phyloP scores from a whole-genome alignment of 129 eudicot genomes.

The Daucus carota region DNA sequence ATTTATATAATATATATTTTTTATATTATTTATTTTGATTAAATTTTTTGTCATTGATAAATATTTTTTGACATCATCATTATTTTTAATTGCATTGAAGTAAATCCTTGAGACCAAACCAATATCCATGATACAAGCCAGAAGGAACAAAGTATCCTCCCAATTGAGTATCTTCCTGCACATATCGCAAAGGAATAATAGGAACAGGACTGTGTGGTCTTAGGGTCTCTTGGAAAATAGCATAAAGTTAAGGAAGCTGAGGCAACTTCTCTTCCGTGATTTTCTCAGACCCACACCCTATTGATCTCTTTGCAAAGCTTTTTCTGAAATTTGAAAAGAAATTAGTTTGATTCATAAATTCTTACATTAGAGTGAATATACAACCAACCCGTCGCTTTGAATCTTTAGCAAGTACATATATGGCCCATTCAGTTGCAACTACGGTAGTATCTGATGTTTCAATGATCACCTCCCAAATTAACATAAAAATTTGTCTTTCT shows the following conservation, averaged over 20 bases:
- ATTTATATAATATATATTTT: too few relatives aligned
- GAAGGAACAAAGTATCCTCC: conserved; percentile 60
- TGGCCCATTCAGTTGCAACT: conserved; percentile 70
- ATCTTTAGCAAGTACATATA: conserved; percentile 54
- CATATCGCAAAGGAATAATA: conserved; percentile 42
- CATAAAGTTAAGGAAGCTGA: conserved; percentile 43
- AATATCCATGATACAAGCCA: too few relatives aligned
- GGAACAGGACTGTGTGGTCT: conserved; percentile 54
- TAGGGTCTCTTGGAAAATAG: conserved; percentile 54
- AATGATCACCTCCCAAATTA: conserved; percentile 62
- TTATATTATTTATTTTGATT: too few relatives aligned
- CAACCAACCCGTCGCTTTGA: conserved; percentile 39
- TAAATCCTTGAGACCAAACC: too few relatives aligned
- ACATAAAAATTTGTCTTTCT: conserved; percentile 36
- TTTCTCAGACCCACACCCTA: conserved; percentile 40
- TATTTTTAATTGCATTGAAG: too few relatives aligned
- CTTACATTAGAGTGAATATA: neutral
- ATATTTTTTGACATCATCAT: too few relatives aligned
- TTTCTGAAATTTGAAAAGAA: conserved; percentile 23
- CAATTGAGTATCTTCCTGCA: conserved; percentile 44
- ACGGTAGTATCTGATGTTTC: conserved; percentile 61
- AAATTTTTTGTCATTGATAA: too few relatives aligned
- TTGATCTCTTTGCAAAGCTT: conserved; percentile 42
- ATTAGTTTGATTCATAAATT: neutral
- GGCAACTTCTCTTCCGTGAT: conserved; percentile 43